Base-by-base conservation (phyloP, 768 basidiomycete genomes). In the Leccinum fibrillosum region DNA sequence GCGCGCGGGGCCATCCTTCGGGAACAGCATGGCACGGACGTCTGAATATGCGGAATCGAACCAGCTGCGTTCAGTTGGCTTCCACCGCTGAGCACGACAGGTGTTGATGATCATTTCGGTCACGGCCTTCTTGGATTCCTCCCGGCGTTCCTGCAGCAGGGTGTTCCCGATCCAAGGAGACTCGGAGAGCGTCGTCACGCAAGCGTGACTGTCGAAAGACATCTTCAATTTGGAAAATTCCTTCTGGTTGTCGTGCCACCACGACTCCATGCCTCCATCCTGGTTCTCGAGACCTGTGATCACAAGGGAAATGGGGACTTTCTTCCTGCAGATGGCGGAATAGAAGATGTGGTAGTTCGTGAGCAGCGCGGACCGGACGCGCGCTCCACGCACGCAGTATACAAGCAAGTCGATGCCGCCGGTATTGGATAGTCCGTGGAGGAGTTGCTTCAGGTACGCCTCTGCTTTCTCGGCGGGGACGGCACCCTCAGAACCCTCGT, bases 231-330 rank as follows among this genome's bases (percentile, higher is more conserved):
- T 26, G 10, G 63, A 57, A 44, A 74, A 74, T 25, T 62, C 62
- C 9, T 13, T 1, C 35, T 60, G 45, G 49, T 74, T 75, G 9
- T 52, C 49, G 15, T 7, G 25, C 74, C 73, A 74, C 73, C 75
- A 74, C 13, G 21, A 57, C 23, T 74, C 73, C 73, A 75, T 74
- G 28, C 42, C 57, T 13, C 49, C 61, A 34, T 74, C 69, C 53
- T 76, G 72, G 57, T 71, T 63, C 55, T 77, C 78, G n/a, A 79
- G 69, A 26, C 77, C 75, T 1, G 77, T 79, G n/a, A 79, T 61
- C 4, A 72, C 76, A 44, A 80, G 57, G 4, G 71, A 67, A 28
- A 76, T 73, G 2, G 78, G 79, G 4, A 80, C 78, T 19, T 69
- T 62, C 49, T 62, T 61, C 51, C 66, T 69, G 58, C 78, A 80